Evolutionary conservation across 164 flowering plant genomes (phyloP).

Genomic region (Akebia trifoliata): DNA sequence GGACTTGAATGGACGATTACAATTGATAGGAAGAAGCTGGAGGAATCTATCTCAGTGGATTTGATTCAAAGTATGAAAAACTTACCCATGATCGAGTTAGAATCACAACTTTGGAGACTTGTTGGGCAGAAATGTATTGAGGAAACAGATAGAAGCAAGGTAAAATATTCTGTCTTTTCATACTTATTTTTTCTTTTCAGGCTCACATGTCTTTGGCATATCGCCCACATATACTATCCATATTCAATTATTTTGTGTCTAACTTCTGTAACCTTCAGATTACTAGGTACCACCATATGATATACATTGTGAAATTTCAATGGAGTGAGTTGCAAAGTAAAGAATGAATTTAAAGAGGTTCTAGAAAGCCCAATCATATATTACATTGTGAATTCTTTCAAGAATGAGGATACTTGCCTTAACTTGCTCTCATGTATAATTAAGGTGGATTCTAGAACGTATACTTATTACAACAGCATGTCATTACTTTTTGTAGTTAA

Average conservation of each 20-base stretch:
- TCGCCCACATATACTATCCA: too few relatives aligned
- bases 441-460: too few relatives aligned
- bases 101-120: conserved; percentile 32
- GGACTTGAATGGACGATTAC: too few relatives aligned
- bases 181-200: not conserved
- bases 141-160: conserved; percentile 12
- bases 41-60: conserved; percentile 27
- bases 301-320: too few relatives aligned
- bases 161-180: too few relatives aligned
- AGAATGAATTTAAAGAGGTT: not conserved
- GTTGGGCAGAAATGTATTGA: conserved; percentile 21
- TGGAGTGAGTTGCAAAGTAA: too few relatives aligned
- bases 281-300: too few relatives aligned
- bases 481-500: too few relatives aligned
- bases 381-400: not conserved
- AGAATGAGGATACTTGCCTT: not conserved
- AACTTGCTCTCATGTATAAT: too few relatives aligned
- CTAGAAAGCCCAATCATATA: not conserved
- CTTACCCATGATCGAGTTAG: conserved; percentile 32
- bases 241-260: too few relatives aligned
- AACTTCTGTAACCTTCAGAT: too few relatives aligned
- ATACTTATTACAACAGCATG: too few relatives aligned
- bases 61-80: conserved; percentile 21
- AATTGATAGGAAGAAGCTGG: conserved; percentile 39
- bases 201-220: not conserved